Evolutionary conservation across 768 basidiomycete species (phyloP), one percentile per base, ranked within the genome.

Genomic region (Suillus brevipes): DNA sequence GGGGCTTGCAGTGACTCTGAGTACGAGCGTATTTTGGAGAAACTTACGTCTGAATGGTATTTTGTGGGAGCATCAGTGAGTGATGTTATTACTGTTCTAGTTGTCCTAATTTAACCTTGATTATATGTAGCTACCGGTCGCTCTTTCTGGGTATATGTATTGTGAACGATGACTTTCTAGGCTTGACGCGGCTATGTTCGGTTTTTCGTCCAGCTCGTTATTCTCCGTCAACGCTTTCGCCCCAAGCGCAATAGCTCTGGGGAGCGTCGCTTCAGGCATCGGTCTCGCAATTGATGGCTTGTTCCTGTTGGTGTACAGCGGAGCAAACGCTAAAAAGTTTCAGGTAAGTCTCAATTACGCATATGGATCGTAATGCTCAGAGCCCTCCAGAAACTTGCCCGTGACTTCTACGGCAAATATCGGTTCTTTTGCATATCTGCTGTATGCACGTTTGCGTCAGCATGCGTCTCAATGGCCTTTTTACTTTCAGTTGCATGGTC

Each of bases 371-470:
- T 28, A 38, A 59, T 42, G 18, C 38, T 59, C 12, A 59, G 16
- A 9, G 6, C 34, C 66, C 2, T 18, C 31, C 59, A 88, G 84
- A 66, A 50, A 6, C 81, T 83, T 31, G 82, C 90, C 0, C 74
- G 70, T 9, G 90, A 90, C 69, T 66, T 91, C 37, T 88, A 85
- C 67, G 80, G 78, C 28, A 81, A 82, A 12, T 89, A 88, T 73
- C 79, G 89, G 64, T 91, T 90, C 78, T 92, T 92, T 73, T 80
- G 86, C 37, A 80, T 92, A 16, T 85, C 90, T 0, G 82, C 84
- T 0, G 66, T 90, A 9, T 86, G 87, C 71, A 84, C 87, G 79
- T 80, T 89, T 62, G 64, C 80, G 37, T 85, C 88, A 13, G 80
- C 85, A 0, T 52, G 83, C n/a, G 78, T 86, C 1, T 80, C 91